Evolutionary conservation across 2,329 filamentous ascomycete genomes (phyloP).

Genomic region (Calonectria honghensis): DNA sequence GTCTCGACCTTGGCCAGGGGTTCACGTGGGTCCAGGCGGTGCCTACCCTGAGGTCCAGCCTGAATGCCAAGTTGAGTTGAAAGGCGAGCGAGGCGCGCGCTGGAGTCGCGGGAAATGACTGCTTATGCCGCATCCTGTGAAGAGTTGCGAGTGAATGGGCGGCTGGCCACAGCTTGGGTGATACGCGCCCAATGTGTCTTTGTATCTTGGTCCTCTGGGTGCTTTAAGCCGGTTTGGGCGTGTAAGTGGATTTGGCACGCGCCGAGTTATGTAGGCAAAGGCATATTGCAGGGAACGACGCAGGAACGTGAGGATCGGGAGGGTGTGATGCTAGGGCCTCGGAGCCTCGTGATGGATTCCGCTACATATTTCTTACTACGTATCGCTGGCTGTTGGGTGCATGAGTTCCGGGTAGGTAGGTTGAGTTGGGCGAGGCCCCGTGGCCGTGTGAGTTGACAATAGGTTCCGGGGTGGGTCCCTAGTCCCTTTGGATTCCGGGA

Average conservation of each 20-base stretch:
- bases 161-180: conserved; percentile 14
- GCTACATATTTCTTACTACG: conserved; percentile 23
- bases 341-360: background rate
- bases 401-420: conserved; percentile 15
- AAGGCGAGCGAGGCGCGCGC: conserved; percentile 1
- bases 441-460: conserved; percentile 51
- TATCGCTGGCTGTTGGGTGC: conserved; percentile 15
- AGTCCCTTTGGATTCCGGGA: conserved; percentile 28
- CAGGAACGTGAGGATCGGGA: background rate
- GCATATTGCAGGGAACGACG: conserved; percentile 12
- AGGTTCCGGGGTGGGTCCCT: conserved; percentile 47
- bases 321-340: background rate
- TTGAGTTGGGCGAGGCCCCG: conserved; percentile 40
- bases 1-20: conserved; percentile 50
- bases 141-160: background rate
- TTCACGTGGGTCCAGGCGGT: conserved; percentile 49
- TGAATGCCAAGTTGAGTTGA: conserved; percentile 14
- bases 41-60: conserved; percentile 29
- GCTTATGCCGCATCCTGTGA: background rate
- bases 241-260: conserved; percentile 37
- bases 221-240: conserved; percentile 25
- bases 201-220: background rate
- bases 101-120: conserved; percentile 21
- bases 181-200: conserved; percentile 29
- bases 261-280: conserved; percentile 6